These are phyloP conservation scores for Babesia bovis DNA, from an alignment of 169 alveolate genomes.

Conservation along the genomic window DNA sequence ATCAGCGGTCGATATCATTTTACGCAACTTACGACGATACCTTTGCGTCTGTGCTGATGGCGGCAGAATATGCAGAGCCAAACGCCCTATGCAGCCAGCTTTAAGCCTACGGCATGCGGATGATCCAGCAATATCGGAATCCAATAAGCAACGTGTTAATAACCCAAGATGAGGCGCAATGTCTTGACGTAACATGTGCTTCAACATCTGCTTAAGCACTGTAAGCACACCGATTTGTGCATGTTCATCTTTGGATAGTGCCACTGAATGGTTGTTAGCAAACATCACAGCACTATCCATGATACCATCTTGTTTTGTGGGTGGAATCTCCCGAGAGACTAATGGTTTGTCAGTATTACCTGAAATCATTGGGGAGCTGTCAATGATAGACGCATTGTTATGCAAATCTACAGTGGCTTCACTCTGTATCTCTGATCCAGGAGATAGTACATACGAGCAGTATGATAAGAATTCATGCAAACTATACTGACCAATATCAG, in stretches of 20 bases:
- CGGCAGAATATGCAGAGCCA: constrained; percentile 50
- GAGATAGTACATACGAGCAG: background rate
- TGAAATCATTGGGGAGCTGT: background rate
- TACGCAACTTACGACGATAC: constrained; percentile 24
- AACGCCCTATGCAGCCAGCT: constrained; percentile 54
- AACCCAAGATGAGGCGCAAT: constrained; percentile 8
- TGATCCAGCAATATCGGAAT: background rate
- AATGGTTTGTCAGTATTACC: background rate
- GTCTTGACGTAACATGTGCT: constrained; percentile 27
- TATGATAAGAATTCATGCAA: constrained; percentile 2
- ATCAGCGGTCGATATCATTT: background rate
- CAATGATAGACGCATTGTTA: background rate
- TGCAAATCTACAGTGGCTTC: background rate
- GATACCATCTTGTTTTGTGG: background rate
- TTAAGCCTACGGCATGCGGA: constrained; percentile 38
- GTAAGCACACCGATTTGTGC: constrained; percentile 41
- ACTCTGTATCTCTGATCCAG: background rate
- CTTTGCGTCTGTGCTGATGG: constrained; percentile 13
- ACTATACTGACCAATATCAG: constrained; percentile 21
- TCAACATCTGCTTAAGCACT: constrained; percentile 53
- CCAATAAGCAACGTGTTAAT: constrained; percentile 8
- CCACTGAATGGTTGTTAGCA: background rate
- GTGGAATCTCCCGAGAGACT: background rate
- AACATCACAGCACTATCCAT: background rate
- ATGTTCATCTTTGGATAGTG: constrained; percentile 19